Percentiles rank a stretch among this genome's conserved stretches.
These are phyloP conservation scores for Epichloe brachyelytri DNA, from an alignment of 2,329 filamentous ascomycete species.

Conservation along the genomic window DNA sequence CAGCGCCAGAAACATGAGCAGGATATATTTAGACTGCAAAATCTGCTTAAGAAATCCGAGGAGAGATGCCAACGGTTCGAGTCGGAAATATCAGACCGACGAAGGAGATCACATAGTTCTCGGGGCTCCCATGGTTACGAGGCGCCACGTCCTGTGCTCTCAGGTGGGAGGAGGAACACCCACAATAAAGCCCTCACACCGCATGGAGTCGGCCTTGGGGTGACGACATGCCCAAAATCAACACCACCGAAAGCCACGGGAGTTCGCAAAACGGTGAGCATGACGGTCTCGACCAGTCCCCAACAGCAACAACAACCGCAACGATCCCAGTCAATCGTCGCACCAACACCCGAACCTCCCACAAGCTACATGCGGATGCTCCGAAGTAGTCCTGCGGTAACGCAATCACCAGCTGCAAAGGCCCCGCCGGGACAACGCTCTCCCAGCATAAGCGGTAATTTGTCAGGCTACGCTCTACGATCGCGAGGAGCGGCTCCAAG, in stretches of 20 bases:
- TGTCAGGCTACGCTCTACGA: slow-evolving; percentile 17
- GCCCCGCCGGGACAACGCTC: slow-evolving; percentile 9
- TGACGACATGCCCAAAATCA: background rate
- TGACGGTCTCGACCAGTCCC: background rate
- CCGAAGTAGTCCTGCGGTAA: background rate
- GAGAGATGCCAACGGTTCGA: slow-evolving; percentile 19
- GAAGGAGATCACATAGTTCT: slow-evolving; percentile 9
- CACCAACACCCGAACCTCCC: background rate
- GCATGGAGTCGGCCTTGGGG: background rate
- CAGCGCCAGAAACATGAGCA: slow-evolving; percentile 22
- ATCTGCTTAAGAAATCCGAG: slow-evolving; percentile 23
- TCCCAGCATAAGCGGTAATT: slow-evolving; percentile 13
- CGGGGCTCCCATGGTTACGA: slow-evolving; percentile 4
- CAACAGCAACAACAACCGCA: background rate
- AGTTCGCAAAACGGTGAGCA: background rate
- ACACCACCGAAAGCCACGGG: slow-evolving; percentile 3
- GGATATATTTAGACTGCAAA: slow-evolving; percentile 19
- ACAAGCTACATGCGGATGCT: background rate
- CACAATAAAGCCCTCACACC: background rate
- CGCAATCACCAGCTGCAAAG: background rate
- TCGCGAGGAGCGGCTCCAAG: slow-evolving; percentile 25
- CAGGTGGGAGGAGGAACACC: background rate
- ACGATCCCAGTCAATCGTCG: background rate
- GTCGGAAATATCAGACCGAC: slow-evolving; percentile 10
- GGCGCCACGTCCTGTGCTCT: background rate